Evolutionary conservation across 129 eudicot species (phyloP), one percentile per base, ranked within the genome.

Genomic region (Oenanthe sinensis): DNA sequence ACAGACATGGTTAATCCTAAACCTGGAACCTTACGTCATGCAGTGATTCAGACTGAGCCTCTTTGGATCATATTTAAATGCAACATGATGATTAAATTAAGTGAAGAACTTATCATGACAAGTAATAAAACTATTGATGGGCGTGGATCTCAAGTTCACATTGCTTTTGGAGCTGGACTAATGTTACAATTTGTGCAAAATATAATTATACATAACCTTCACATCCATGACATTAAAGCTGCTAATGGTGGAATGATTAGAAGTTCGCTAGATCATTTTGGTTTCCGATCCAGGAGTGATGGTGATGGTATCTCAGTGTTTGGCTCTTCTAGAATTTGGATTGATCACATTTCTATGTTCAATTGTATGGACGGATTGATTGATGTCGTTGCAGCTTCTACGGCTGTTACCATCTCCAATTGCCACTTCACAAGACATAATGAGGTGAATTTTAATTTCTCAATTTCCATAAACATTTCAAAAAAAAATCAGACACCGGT

Each of bases 111-210:
- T 0, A 80, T 90, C 45, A 79, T 90, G 83, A 75, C 90, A 5
- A 69, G 92, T 80, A 60, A 90, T 76, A 90, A 90, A 83, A 90
- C 96, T 6, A 87, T 90, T 10, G 96, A 90, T 39, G 96, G 84
- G 26, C 88, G 95, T 17, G 95, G 95, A 73, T 82, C 71, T 4
- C 87, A 84, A 39, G 86, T 90, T 28, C 87, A 78, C 68, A 90
- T 90, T 9, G 83, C 84, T 0, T 14, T 63, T 49, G 95, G 91
- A 17, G 91, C 91, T 2, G 88, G 91, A 16, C 6, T 90, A 15
- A 90, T 81, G 12, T n/a, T 90, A 19, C 95, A 90, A 26, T 87
- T 37, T 78, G 81, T 90, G 50, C 36, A 75, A 15, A 90, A 90
- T 81, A 75, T 90, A 22, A 87, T 90, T 74, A 83, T 90, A 15